A percentile compares a stretch with the other conserved stretches of the same genome.
Conservation (phyloP, 2,329 filamentous ascomycete genomes). For the Dactylellina cionopaga region DNA sequence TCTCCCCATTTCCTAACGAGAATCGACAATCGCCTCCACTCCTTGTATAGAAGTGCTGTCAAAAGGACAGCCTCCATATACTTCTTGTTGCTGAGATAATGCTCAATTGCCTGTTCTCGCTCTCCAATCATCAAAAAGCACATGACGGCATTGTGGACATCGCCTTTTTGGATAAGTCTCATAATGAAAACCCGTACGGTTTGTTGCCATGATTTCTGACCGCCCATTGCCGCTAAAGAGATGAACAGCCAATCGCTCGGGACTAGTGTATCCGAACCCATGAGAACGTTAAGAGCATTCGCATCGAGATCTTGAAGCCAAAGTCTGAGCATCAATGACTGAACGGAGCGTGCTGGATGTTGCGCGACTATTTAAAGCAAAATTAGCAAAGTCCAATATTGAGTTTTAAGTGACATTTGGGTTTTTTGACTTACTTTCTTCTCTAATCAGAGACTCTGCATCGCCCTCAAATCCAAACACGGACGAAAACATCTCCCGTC, state of each 20-base stretch:
- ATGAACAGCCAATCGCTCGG: slow-evolving; percentile 97
- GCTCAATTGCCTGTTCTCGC: slow-evolving; percentile 91
- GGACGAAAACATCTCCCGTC: slow-evolving; percentile 87
- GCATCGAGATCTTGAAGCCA: slow-evolving; percentile 89
- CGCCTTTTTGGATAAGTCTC: slow-evolving; percentile 85
- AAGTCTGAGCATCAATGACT: slow-evolving; percentile 83
- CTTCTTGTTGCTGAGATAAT: slow-evolving; percentile 89
- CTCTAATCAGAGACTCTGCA: slow-evolving; percentile 79
- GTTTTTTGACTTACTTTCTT: slow-evolving; percentile 71
- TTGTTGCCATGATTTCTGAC: slow-evolving; percentile 82
- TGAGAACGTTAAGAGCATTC: slow-evolving; percentile 80
- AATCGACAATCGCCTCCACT: slow-evolving; percentile 90
- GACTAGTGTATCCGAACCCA: slow-evolving; percentile 83
- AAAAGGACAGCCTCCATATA: slow-evolving; percentile 94
- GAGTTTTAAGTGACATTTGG: neutral
- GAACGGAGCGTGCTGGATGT: slow-evolving; percentile 59
- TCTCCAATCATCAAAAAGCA: slow-evolving; percentile 94
- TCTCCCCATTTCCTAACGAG: slow-evolving; percentile 96
- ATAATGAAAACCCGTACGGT: slow-evolving; percentile 91
- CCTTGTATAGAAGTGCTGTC: slow-evolving; percentile 83
- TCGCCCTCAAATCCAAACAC: slow-evolving; percentile 96
- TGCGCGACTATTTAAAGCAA: slow-evolving; percentile 29
- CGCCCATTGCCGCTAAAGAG: slow-evolving; percentile 86
- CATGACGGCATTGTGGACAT: slow-evolving; percentile 89
- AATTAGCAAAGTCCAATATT: neutral